Base-by-base conservation (phyloP, 345 rosid species). In the Boechera divaricarpa region DNA sequence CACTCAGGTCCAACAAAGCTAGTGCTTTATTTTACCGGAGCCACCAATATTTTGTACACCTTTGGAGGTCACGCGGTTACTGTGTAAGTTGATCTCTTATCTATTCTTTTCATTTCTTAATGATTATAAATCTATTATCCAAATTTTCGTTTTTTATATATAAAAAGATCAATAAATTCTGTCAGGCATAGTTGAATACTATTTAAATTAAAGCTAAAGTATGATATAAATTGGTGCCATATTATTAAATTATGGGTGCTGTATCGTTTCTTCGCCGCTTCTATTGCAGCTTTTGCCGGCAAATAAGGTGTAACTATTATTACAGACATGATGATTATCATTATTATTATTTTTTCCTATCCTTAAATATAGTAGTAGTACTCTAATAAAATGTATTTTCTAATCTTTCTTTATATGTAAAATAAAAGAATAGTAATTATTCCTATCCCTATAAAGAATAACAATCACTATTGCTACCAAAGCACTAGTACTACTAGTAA, bases 11-110 rank as follows among this genome's bases (percentile, higher is more conserved):
- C 99, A 42, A 84, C 86, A 29, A 85, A 87, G 87, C 61, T 91
- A 24, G 98, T 95, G 75, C 90, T 93, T 13, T 95, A 95, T 86
- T 95, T 95, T 85, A 93, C 99, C 66, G 99, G 99, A 69, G 98
- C 99, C 75, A 95, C 99, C 79, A 95, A 95, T 82, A 88, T 95
- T 31, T 89, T 95, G 72, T 95, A 95, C 79, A 95, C 99, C 33
- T 95, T 93, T 38, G 99, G 99, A 26, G 99, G 99, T 41, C 99
- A 95, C 70, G 99, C 99, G 5, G 99, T 95, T 77, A 95, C 99
- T 47, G 99, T 95, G 99, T 95, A 86, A 86, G 96, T 76, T 67
- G 0, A 39, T 39, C 28, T 69, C 70, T 69, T 67, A 63, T 38
- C 35, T 24, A 15, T 26, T 2, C 2, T 71, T 10, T 51, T 21